phyloP scores from a whole-genome alignment of 2,329 filamentous ascomycete species.

The Pseudogymnoascus sp. region DNA sequence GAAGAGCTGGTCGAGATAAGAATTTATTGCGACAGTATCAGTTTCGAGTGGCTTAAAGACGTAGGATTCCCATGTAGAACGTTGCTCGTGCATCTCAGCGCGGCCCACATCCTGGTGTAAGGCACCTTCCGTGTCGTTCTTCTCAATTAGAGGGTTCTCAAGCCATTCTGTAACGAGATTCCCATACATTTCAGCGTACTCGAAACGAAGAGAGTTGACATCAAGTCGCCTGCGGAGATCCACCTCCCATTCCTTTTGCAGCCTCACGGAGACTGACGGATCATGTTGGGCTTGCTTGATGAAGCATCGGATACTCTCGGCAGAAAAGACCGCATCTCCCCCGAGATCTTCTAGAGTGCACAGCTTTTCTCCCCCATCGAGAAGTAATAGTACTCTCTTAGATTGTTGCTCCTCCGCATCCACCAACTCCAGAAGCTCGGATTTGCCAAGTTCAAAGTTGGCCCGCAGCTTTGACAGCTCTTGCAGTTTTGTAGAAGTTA shows the following conservation, averaged over 20 bases:
- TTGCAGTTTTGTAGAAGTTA: slow-evolving; percentile 46
- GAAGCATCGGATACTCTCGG: slow-evolving; percentile 38
- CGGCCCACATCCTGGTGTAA: slow-evolving; percentile 40
- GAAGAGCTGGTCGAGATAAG: slow-evolving; percentile 45
- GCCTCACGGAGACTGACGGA: slow-evolving; percentile 38
- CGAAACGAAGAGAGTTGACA: slow-evolving; percentile 40
- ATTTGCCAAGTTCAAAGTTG: slow-evolving; percentile 39
- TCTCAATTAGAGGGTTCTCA: background rate
- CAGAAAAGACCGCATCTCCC: slow-evolving; percentile 19
- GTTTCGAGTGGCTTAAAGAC: slow-evolving; percentile 41
- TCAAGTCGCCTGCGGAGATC: slow-evolving; percentile 38
- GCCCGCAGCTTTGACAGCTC: slow-evolving; percentile 43
- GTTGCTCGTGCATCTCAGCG: slow-evolving; percentile 45
- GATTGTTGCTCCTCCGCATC: slow-evolving; percentile 14
- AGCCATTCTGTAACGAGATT: slow-evolving; percentile 46
- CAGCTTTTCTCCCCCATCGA: slow-evolving; percentile 29
- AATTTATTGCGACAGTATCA: slow-evolving; percentile 35
- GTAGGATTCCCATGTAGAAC: slow-evolving; percentile 44
- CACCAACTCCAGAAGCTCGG: slow-evolving; percentile 30
- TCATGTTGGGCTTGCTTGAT: slow-evolving; percentile 44
- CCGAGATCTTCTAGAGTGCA: slow-evolving; percentile 25
- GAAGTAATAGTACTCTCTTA: background rate
- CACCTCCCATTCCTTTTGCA: slow-evolving; percentile 37
- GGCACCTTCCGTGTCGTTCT: slow-evolving; percentile 23
- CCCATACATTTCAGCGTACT: slow-evolving; percentile 47